A percentile compares a stretch with the other conserved stretches of the same genome.
These are phyloP conservation scores for Aspergillus awamori DNA, from an alignment of 2,329 filamentous ascomycete species.

Conservation along the genomic window DNA sequence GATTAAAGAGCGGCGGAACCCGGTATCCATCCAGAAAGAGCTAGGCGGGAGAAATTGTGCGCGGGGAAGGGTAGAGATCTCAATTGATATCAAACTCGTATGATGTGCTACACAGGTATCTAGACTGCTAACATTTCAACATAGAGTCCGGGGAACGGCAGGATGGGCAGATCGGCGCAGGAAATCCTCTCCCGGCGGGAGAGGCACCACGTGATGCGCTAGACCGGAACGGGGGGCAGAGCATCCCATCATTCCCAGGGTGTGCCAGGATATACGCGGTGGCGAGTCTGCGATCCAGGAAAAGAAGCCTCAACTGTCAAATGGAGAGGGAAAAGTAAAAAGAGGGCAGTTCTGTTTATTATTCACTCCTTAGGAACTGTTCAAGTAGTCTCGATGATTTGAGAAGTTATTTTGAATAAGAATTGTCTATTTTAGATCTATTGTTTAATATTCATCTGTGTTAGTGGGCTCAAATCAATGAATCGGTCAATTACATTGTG, in stretches of 20 bases:
- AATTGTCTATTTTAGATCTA: background rate
- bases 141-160: conserved; percentile 9
- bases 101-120: background rate
- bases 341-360: too few relatives aligned
- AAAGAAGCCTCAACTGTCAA: conserved; percentile 2
- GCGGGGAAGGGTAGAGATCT: background rate
- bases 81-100: background rate
- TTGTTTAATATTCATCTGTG: background rate
- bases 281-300: conserved; percentile 8
- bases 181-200: conserved; percentile 15
- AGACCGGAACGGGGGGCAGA: conserved; percentile 17
- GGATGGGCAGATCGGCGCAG: conserved; percentile 17
- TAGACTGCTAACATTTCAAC: background rate
- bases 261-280: conserved; percentile 34
- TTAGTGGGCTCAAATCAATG: background rate
- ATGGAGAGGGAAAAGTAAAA: too few relatives aligned
- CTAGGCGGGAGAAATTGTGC: too few relatives aligned
- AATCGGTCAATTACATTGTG: background rate
- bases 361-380: too few relatives aligned
- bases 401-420: background rate
- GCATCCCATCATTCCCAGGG: conserved; percentile 18
- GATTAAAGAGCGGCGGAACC: background rate
- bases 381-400: background rate
- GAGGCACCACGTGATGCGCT: conserved; percentile 30
- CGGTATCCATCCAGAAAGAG: too few relatives aligned